A percentile compares a stretch with the other conserved stretches of the same genome.
Evolutionary conservation across 495 filamentous ascomycete genomes (phyloP).

Genomic region (Aspergillus ellipticus): DNA sequence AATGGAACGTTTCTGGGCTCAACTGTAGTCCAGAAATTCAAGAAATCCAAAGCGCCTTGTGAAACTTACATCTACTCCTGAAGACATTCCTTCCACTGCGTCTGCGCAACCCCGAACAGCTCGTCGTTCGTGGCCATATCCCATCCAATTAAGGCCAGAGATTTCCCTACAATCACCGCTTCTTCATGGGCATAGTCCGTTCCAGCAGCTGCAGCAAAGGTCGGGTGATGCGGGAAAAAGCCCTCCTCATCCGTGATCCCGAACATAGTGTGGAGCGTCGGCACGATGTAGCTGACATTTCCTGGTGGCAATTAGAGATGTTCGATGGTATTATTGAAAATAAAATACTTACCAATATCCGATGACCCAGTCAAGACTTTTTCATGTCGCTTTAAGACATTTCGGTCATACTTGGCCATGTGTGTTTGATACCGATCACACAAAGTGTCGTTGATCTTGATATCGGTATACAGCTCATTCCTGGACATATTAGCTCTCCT

Average conservation of each 20-base stretch:
- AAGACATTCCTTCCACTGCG: constrained; percentile 28
- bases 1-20: no score
- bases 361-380: constrained; percentile 49
- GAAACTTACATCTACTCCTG: neutral
- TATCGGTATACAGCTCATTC: constrained; percentile 53
- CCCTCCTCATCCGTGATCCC: constrained; percentile 45
- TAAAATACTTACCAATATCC: constrained; percentile 45
- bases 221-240: constrained; percentile 55
- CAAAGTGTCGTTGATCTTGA: constrained; percentile 57
- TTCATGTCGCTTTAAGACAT: constrained; percentile 44
- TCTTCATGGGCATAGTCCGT: constrained; percentile 30
- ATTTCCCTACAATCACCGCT: constrained; percentile 21
- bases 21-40: neutral
- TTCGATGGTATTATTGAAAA: neutral
- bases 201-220: constrained; percentile 55
- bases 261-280: constrained; percentile 58
- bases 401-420: constrained; percentile 46
- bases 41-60: neutral
- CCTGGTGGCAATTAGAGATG: constrained; percentile 29
- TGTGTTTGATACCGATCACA: constrained; percentile 49
- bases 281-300: constrained; percentile 61
- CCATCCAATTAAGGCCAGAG: constrained; percentile 23
- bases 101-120: constrained; percentile 35
- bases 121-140: constrained; percentile 40
- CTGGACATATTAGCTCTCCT: constrained; percentile 7